Base-by-base conservation (phyloP, 2,329 filamentous ascomycete genomes). In the Penicillium sp. region DNA sequence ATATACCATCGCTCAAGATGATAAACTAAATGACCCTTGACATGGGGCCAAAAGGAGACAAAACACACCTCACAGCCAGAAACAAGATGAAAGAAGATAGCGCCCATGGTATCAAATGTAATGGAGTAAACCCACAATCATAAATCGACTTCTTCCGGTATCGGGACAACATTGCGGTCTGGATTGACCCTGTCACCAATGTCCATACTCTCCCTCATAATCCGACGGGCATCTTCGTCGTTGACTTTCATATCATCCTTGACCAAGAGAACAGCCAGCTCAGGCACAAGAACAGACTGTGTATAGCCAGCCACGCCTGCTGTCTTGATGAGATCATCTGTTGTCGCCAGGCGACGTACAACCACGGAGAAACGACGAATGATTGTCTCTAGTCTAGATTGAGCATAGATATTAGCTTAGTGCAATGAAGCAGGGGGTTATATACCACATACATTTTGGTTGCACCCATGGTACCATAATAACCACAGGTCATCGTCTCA, bases 401-500 rank as follows among this genome's bases (percentile, higher is more conserved):
- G 4, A 31, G 32, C 13, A 42, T 2, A 50, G 14, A 16, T 11
- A 26, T 60, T 58, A 57, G 42, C 20, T 2, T 9, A 13, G 9
- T 10, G 1, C 2, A 9, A 16, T 26, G 10, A 10, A 13, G 4
- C 4, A 39, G 6, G n/a, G 14, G 8, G 10, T 18, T 22, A 32
- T 38, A 39, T 26, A 29, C 5, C 8, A 39, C 62, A 55, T 85
- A 89, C 82, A 96, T 90, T 50, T 82, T 75, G 47, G 84, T 83
- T 50, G 89, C 80, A 1, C 92, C 92, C 20, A 86, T 83, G 3
- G 87, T 82, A 2, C 92, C 92, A 73, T 96, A 96, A 73, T 96
- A 96, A 0, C 92, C 92, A 10, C 89, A 89, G 3, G 83, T 86
- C 31, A 88, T 79, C 53, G 78, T 81, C 47, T 81, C 78, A 29